Conservation (phyloP, 306 rosid species). For the Castanea mollissima region DNA sequence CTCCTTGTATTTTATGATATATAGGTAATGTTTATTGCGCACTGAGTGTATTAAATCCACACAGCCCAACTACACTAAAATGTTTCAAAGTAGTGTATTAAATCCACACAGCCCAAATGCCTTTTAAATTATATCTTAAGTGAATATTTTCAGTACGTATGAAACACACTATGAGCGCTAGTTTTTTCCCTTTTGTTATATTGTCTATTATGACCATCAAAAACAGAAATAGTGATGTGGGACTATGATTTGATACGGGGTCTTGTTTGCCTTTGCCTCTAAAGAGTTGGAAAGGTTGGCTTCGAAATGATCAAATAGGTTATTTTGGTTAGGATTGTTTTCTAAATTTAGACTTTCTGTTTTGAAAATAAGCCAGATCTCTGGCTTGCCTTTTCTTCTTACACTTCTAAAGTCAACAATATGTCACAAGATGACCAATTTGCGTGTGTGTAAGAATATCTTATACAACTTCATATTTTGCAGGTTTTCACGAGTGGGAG, state of each 20-base stretch:
- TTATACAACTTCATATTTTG: slow-evolving; percentile 13
- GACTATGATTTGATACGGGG: neutral
- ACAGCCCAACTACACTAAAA: no score
- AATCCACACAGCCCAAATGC: no score
- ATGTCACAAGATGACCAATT: slow-evolving; percentile 12
- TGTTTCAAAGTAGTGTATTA: no score
- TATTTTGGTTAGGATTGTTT: neutral
- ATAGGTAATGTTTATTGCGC: no score
- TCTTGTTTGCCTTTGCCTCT: neutral
- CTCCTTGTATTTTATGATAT: neutral
- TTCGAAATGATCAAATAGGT: neutral
- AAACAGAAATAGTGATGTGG: neutral
- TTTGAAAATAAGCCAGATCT: slow-evolving; percentile 20
- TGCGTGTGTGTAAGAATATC: slow-evolving; percentile 22
- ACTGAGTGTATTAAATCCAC: no score
- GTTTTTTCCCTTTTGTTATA: no score
- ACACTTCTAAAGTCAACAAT: neutral
- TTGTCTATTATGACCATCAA: neutral
- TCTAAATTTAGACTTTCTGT: slow-evolving; percentile 32
- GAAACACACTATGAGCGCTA: no score
- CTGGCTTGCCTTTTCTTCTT: neutral
- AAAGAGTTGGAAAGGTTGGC: neutral
- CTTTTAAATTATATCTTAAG: no score
- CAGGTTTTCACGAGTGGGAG: slow-evolving; percentile 25
- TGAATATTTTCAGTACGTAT: no score